phyloP scores from a whole-genome alignment of 2,329 filamentous ascomycete genomes.

The Chrysoporthe cubensis region DNA sequence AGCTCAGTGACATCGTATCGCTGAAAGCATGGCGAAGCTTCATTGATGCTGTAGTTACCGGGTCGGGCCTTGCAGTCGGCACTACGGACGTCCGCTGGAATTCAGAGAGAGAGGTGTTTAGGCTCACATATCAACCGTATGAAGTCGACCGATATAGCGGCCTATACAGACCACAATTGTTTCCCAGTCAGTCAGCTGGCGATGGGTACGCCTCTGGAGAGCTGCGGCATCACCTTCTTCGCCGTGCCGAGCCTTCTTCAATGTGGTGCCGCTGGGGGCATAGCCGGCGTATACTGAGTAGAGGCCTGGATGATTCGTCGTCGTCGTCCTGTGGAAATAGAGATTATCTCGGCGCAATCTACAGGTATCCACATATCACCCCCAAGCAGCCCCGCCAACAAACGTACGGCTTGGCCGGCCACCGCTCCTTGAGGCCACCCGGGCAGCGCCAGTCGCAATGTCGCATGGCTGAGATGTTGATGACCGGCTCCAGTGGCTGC shows the following conservation, averaged over 20 bases:
- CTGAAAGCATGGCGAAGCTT: background rate
- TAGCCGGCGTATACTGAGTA: background rate
- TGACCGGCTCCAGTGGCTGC: background rate
- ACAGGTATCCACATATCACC: background rate
- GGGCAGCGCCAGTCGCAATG: background rate
- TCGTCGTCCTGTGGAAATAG: conserved; percentile 2
- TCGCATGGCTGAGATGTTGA: background rate
- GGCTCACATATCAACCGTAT: background rate
- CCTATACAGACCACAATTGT: background rate
- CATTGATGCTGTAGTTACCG: background rate
- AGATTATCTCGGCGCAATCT: conserved; percentile 8
- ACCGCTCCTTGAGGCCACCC: background rate
- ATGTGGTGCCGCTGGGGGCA: too few species aligned
- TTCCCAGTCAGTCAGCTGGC: background rate
- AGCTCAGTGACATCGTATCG: background rate
- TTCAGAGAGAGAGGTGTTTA: background rate
- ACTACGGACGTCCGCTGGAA: background rate
- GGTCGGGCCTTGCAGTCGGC: background rate
- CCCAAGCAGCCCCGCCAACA: background rate
- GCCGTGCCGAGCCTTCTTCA: background rate
- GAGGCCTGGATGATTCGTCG: background rate
- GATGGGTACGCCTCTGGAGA: too few species aligned
- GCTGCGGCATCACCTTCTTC: background rate
- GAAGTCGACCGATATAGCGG: background rate
- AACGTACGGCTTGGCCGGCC: background rate